These are phyloP conservation scores for Chaetothyriales sp. DNA, from an alignment of 2,329 filamentous ascomycete genomes.

Conservation along the genomic window DNA sequence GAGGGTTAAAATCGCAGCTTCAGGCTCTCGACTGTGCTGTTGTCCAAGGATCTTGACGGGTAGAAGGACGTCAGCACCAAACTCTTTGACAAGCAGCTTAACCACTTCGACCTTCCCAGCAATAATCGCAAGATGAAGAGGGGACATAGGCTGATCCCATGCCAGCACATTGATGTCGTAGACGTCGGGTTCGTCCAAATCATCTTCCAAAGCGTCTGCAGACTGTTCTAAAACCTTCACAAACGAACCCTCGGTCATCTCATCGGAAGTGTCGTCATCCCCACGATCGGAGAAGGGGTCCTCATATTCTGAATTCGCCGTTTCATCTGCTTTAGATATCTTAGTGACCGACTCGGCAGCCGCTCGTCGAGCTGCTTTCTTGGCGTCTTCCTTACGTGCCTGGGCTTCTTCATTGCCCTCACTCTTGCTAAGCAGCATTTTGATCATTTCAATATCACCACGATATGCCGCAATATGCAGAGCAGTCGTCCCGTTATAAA, in stretches of 20 bases:
- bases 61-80: constrained; percentile 62
- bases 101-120: constrained; percentile 58
- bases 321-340: constrained; percentile 16
- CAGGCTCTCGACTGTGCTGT: constrained; percentile 29
- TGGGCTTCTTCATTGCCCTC: constrained; percentile 58
- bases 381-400: constrained; percentile 19
- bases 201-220: constrained; percentile 35
- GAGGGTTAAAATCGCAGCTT: constrained; percentile 54
- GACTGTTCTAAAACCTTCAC: constrained; percentile 45
- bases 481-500: constrained; percentile 68
- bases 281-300: constrained; percentile 31
- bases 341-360: constrained; percentile 4
- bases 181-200: constrained; percentile 58
- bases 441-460: constrained; percentile 56
- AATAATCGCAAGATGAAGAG: constrained; percentile 66
- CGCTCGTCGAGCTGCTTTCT: constrained; percentile 13
- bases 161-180: constrained; percentile 66
- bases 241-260: constrained; percentile 55
- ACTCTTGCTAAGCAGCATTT: constrained; percentile 59
- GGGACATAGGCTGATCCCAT: constrained; percentile 63
- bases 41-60: constrained; percentile 56
- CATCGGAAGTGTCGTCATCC: constrained; percentile 35
- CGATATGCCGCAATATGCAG: constrained; percentile 67
- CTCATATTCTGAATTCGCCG: constrained; percentile 26
- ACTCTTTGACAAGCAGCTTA: constrained; percentile 53